Percentiles rank a stretch among this genome's conserved stretches.
Conservation (phyloP, 2,329 filamentous ascomycete species). For the Atkinsonella texensis region DNA sequence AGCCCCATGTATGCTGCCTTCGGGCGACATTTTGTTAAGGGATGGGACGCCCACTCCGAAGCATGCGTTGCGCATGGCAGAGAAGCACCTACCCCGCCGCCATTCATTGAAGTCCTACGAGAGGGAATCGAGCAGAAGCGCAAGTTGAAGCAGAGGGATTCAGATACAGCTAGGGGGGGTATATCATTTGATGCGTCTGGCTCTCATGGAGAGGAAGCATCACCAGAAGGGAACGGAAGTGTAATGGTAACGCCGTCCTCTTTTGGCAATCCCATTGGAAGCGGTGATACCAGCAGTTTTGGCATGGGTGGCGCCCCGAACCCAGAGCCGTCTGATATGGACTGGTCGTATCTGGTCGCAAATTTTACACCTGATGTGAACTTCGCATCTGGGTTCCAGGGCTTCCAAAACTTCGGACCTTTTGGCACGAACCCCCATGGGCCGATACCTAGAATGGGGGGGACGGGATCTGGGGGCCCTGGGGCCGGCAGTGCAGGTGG, state of each 20-base stretch:
- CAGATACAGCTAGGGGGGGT: background rate
- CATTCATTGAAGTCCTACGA: conserved; percentile 35
- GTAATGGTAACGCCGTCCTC: conserved; percentile 20
- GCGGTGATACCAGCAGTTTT: conserved; percentile 8
- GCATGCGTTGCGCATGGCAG: conserved; percentile 33
- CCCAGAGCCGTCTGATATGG: conserved; percentile 27
- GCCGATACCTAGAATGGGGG: conserved; percentile 10
- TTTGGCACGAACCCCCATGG: conserved; percentile 8
- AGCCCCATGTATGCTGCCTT: conserved; percentile 48
- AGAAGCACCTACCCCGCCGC: conserved; percentile 26
- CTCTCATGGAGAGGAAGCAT: background rate
- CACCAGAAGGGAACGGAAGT: background rate
- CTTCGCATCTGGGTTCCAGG: conserved; percentile 14
- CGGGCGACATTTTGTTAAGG: conserved; percentile 45
- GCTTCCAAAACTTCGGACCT: conserved; percentile 16
- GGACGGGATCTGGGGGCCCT: conserved; percentile 8
- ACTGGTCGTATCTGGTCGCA: conserved; percentile 37
- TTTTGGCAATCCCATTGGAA: conserved; percentile 5
- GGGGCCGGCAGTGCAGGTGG: conserved; percentile 2
- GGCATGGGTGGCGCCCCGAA: conserved; percentile 10
- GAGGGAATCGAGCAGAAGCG: conserved; percentile 28
- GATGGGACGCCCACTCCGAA: conserved; percentile 46
- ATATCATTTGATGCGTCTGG: background rate
- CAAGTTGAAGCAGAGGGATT: conserved; percentile 12
- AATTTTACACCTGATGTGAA: conserved; percentile 23